Base-by-base conservation (phyloP, 192 early-diverging fungal species). In the Coemansia sp. region DNA sequence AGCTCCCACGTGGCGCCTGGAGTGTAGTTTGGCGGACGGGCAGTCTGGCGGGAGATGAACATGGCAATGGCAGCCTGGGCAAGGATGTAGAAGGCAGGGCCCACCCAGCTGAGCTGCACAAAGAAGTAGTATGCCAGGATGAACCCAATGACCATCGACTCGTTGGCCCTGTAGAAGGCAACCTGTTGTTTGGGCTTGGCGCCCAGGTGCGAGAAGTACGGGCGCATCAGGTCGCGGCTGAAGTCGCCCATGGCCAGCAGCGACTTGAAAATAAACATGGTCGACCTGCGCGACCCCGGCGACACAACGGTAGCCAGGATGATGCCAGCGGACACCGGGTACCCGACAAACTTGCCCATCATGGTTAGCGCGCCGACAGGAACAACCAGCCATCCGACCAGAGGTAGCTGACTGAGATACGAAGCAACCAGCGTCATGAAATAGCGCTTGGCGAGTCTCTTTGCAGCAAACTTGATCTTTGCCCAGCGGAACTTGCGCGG, bases 61-160 rank as follows among this genome's bases (percentile, higher is more conserved):
- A 74, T n/a, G 9, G 71, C 71, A 47, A 60, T 48, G 4, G 65
- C 71, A 1, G 71, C 64, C 57, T 67, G 71, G 0, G 71, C 64
- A 40, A 74, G 22, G 17, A 74, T 53, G 19, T 52, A 74, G 36
- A 74, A 74, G 15, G 65, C 65, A 25, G 71, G 64, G 9, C 71
- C 71, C 5, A 74, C 36, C 71, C 71, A 74, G 52, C 64, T 67
- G 50, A 74, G 30, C 44, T 74, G 64, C 4, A 67, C 65, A 20
- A 74, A 64, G 18, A 74, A 64, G 60, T 74, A 74, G 35, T 58
- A 67, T 0, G 71, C 46, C 28, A 67, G 30, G 24, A 74, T 64
- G 41, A 74, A 74, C 1, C 71, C 71, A 9, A 74, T 50, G 9
- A 74, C 35, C 4, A 36, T 30, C 5, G 71, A 74, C 40, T 74